Evolutionary conservation across 1,284 basidiomycete species (phyloP), one percentile per base, ranked within the genome.

Genomic region (Ustilago vetiveriae): DNA sequence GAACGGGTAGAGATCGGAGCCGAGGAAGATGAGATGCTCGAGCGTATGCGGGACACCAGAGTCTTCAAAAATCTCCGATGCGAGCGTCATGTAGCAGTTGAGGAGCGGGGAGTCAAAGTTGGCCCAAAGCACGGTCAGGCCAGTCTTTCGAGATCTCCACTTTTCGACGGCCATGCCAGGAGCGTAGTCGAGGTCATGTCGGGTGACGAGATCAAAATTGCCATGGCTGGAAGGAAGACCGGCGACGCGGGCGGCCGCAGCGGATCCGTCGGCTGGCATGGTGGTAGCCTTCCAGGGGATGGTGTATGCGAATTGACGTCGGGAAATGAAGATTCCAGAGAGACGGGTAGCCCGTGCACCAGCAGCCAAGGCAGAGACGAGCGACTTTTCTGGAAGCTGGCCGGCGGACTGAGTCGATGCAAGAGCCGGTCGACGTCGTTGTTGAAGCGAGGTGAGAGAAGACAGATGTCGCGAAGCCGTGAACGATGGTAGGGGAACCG

Each of bases 61-160:
- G 43, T 84, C 83, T 19, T 83, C 79, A 29, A 82, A 82, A 57
- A 84, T 98, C 85, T 98, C 96, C 11, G 94, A 96, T 7, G 88
- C 88, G 36, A 97, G 88, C 9, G 91, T 90, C 79, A 96, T 94
- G 83, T 94, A 96, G 4, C 93, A 93, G 79, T 95, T 93, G 7
- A 95, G 89, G 55, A 95, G 87, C 5, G 92, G 89, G 71, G 92
- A 92, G 92, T 84, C 77, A 36, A 83, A 77, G 56, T 83, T 81
- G 26, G 80, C 81, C 82, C 83, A 84, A 21, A 85, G 84, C 82
- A 85, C 69, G 35, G 87, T 91, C 50, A 94, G 83, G 21, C 92
- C 92, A 22, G 90, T 90, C 42, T 86, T 84, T 63, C 89, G 86
- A 73, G 92, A 93, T 76, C 86, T 87, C 92, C 92, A 94, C 82